Evolutionary conservation across 306 rosid genomes (phyloP).

Genomic region (Dryas drummondii): DNA sequence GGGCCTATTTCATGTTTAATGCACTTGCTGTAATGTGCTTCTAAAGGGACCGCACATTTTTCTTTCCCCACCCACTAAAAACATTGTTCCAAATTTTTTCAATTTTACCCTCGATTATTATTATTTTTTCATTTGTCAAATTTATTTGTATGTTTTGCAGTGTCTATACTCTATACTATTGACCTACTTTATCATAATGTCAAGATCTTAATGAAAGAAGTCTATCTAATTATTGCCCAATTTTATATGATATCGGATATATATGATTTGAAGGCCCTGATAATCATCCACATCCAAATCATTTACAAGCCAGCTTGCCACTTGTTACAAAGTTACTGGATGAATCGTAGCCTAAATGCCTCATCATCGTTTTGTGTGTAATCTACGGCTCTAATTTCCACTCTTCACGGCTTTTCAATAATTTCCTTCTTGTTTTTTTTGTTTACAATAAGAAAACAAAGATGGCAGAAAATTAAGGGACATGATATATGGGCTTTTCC

Average conservation of each 20-base stretch:
- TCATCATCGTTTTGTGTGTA: neutral
- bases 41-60: too few species aligned
- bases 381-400: neutral
- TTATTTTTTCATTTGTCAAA: too few species aligned
- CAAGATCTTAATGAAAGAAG: neutral
- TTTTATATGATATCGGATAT: conserved; percentile 2
- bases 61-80: too few species aligned
- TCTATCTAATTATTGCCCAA: neutral
- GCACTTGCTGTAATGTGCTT: too few species aligned
- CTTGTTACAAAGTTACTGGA: neutral
- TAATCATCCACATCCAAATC: neutral
- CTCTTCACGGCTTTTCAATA: neutral
- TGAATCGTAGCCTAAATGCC: neutral
- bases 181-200: neutral
- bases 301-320: neutral
- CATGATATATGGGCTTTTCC: too few species aligned
- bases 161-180: too few species aligned
- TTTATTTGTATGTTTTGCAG: too few species aligned
- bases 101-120: too few species aligned
- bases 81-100: too few species aligned
- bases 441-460: neutral
- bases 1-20: too few species aligned
- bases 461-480: neutral
- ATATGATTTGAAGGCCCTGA: neutral
- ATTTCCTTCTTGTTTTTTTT: neutral